Evolutionary conservation across 169 alveolate genomes (phyloP).

Genomic region (Plasmodium falciparum): DNA sequence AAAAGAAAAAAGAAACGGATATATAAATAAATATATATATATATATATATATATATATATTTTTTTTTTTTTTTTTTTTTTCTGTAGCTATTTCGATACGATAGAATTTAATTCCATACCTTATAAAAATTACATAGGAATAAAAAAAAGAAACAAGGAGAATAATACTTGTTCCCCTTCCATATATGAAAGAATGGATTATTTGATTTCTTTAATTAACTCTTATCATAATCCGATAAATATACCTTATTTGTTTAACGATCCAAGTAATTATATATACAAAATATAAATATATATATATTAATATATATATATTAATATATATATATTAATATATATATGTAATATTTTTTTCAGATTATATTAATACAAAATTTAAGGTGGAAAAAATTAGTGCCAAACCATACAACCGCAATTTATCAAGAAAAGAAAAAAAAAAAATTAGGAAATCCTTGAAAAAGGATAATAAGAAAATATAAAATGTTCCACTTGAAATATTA

Average conservation of each 20-base stretch:
- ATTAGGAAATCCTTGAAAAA: conserved; percentile 33
- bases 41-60: conserved; percentile 1
- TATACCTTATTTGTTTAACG: conserved; percentile 45
- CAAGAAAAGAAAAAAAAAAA: conserved; percentile 57
- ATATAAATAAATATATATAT: neutral
- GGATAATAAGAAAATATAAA: conserved; percentile 14
- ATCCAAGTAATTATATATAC: conserved; percentile 18
- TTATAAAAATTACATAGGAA: conserved; percentile 29
- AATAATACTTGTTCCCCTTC: neutral
- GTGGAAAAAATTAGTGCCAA: conserved; percentile 43
- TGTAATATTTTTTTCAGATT: conserved; percentile 8
- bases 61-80: neutral
- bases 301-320: neutral
- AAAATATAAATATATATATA: no score
- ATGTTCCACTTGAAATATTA: neutral
- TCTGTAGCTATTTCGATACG: conserved; percentile 25
- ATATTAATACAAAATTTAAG: conserved; percentile 45
- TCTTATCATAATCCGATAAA: conserved; percentile 16
- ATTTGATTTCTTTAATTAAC: conserved; percentile 15
- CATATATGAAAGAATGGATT: conserved; percentile 7
- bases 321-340: neutral
- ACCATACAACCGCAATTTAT: conserved; percentile 14
- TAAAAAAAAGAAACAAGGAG: neutral
- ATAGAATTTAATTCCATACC: conserved; percentile 10
- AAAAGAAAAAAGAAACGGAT: neutral